phyloP scores from a whole-genome alignment of 306 rosid genomes.

The apple (Malus domestica) region ASM211411v1 NC_041793.1:43890001-43890500 shows the following conservation, averaged over 20 bases:
- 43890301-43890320: neutral
- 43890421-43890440: too few species aligned
- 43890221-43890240: too few species aligned
- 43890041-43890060: neutral
- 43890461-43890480: too few species aligned
- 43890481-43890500: too few species aligned
- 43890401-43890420: neutral
- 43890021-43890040: neutral
- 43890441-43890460: too few species aligned
- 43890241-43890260: too few species aligned
- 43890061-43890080: neutral
- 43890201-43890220: too few species aligned
- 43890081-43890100: neutral
- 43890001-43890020: neutral
- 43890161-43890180: too few species aligned
- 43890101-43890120: too few species aligned
- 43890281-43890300: neutral
- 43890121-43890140: too few species aligned
- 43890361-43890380: neutral
- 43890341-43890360: neutral
- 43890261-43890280: neutral
- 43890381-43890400: neutral
- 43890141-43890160: too few species aligned
- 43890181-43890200: rapidly evolving
- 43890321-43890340: neutral